Conservation (phyloP, 495 filamentous ascomycete species). For the Immersiella caudata region DNA sequence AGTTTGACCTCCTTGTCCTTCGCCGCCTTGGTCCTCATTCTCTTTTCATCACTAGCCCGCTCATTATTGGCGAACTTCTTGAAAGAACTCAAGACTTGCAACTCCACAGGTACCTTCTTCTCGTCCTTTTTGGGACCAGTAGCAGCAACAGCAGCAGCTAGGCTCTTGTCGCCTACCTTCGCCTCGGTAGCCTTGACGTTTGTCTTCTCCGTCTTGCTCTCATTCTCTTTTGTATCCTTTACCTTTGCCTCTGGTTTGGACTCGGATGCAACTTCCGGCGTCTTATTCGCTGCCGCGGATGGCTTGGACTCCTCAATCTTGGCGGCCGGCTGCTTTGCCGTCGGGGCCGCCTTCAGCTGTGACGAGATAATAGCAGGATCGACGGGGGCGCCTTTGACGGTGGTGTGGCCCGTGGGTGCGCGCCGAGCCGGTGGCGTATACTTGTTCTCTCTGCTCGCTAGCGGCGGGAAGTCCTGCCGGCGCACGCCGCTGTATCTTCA, state of each 20-base stretch:
- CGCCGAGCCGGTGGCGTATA: constrained; percentile 89
- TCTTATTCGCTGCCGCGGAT: constrained; percentile 29
- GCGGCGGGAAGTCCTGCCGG: constrained; percentile 71
- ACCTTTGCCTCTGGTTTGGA: constrained; percentile 25
- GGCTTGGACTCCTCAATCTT: constrained; percentile 50
- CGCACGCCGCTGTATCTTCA: constrained; percentile 88
- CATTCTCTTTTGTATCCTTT: constrained; percentile 25
- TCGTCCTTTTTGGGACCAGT: constrained; percentile 47
- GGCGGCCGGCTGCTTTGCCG: constrained; percentile 46
- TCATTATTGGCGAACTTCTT: constrained; percentile 70
- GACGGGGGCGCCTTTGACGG: constrained; percentile 70
- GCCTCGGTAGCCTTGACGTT: constrained; percentile 37
- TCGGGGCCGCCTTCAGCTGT: constrained; percentile 56
- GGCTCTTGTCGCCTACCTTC: constrained; percentile 37
- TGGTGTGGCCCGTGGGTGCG: constrained; percentile 71
- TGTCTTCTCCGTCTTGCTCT: constrained; percentile 30
- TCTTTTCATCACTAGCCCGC: constrained; percentile 66
- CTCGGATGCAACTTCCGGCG: constrained; percentile 34
- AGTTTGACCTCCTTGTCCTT: constrained; percentile 88
- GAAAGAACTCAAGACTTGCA: constrained; percentile 76
- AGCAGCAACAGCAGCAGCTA: constrained; percentile 34
- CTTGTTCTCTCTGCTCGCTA: constrained; percentile 64
- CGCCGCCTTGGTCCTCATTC: constrained; percentile 70
- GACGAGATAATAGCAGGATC: constrained; percentile 84
- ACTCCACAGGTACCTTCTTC: constrained; percentile 61